Conservation (phyloP, 208 protist species). For the Acanthamoeba healyi region DNA sequence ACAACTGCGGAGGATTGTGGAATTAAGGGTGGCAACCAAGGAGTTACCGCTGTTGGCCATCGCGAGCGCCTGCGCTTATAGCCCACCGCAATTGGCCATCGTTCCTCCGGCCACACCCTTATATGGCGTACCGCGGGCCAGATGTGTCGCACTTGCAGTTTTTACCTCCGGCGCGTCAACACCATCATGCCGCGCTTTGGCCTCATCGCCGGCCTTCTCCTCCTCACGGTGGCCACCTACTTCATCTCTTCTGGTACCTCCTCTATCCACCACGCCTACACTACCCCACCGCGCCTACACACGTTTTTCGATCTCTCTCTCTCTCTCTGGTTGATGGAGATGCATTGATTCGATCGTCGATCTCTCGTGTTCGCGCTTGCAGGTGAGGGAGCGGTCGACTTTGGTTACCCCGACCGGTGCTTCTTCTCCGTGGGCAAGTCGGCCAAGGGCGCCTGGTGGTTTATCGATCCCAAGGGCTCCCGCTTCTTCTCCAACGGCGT, state of each 20-base stretch:
- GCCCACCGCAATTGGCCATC: not conserved
- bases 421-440: constrained; percentile 45
- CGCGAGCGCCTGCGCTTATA: not conserved
- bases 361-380: not conserved
- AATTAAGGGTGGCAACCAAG: not conserved
- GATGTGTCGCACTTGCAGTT: not conserved
- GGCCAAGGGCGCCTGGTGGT: constrained; percentile 2
- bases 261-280: not conserved
- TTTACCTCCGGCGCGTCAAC: not conserved
- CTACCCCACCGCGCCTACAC: too few relatives aligned
- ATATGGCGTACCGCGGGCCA: not conserved
- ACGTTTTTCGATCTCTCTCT: not conserved
- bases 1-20: not conserved
- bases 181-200: not conserved
- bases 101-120: not conserved
- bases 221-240: not conserved
- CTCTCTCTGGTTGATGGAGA: not conserved
- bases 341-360: not conserved
- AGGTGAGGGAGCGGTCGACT: not conserved
- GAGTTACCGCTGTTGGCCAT: not conserved
- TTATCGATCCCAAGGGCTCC: not conserved
- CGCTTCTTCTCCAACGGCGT: constrained; percentile 28
- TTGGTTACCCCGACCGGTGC: constrained; percentile 19
- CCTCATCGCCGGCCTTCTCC: not conserved
- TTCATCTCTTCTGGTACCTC: not conserved